These are phyloP conservation scores for Chaetoceros tenuissimus DNA, from an alignment of 108 stramenopile species.

Conservation along the genomic window DNA sequence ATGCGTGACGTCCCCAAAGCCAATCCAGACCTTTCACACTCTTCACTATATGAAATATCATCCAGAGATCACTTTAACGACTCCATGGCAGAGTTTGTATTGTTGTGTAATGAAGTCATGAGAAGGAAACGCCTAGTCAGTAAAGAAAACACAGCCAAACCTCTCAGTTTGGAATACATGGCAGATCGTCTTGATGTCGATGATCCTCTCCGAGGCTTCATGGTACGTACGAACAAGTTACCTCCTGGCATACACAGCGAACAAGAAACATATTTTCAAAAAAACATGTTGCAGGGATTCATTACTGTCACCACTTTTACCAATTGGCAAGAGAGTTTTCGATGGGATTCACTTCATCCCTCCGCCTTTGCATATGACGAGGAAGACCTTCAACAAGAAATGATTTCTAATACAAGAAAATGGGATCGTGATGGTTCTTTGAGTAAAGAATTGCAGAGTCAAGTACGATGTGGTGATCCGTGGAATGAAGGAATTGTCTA, in stretches of 20 bases:
- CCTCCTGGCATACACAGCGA: conserved; percentile 13
- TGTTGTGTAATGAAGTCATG: conserved; percentile 83
- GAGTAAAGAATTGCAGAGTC: conserved; percentile 48
- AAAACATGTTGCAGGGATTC: conserved; percentile 85
- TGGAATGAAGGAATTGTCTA: conserved; percentile 88
- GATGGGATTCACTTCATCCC: conserved; percentile 83
- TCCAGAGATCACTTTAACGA: conserved; percentile 59
- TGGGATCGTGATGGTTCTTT: conserved; percentile 57
- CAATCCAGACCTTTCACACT: conserved; percentile 38
- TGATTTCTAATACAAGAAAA: conserved; percentile 29
- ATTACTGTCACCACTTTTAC: conserved; percentile 86
- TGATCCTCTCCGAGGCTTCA: conserved; percentile 77
- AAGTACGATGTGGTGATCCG: conserved; percentile 78
- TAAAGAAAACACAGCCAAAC: conserved; percentile 38
- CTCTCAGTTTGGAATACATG: conserved; percentile 84
- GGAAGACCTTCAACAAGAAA: conserved; percentile 23
- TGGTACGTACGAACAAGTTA: conserved; percentile 46
- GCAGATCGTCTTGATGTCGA: conserved; percentile 89
- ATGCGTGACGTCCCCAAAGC: conserved; percentile 53
- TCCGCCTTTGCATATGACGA: conserved; percentile 66
- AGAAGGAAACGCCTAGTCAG: conserved; percentile 29
- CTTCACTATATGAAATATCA: conserved; percentile 47
- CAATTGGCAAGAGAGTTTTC: conserved; percentile 79
- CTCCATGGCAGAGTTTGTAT: conserved; percentile 78
- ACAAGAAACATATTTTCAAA: conserved; percentile 20